Evolutionary conservation across 306 rosid genomes (phyloP), one percentile per base, ranked within the genome.

Genomic region (Sicyos edulis): DNA sequence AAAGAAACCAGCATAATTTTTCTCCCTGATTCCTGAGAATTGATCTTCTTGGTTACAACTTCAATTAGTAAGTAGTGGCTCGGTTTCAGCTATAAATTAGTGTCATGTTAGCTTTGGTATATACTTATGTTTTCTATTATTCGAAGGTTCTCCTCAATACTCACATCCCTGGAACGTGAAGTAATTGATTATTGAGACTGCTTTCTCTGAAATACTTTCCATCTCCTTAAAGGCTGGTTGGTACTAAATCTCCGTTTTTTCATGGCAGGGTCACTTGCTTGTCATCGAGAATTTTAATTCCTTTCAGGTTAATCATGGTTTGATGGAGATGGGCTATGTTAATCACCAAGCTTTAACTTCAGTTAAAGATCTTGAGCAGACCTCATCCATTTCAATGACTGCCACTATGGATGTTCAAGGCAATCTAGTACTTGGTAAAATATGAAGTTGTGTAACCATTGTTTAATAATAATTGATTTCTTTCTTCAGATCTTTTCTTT

Each of bases 291-390:
- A 90, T 75, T 84, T 84, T 72, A 78, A 80, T 59, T 79, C 75
- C 79, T 83, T 90, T 80, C 79, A 74, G 49, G 71, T 90, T 79
- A 90, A 88, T 81, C 98, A 90, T 83, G 98, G 92, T 73, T 75
- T 88, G 76, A 92, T 92, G 98, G 98, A 92, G 82, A 88, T 70
- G 15, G 90, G 92, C 50, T 92, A 92, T 81, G 83, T 88, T 73
- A 80, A 82, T 75, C 92, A 92, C 78, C 75, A 83, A 74, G 64
- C 70, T 66, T 65, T 44, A 17, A 65, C 79, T 50, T 37, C 78
- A 75, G 73, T 67, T 1, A 53, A 58, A 73, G 80, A 88, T 64
- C 73, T 80, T 64, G 88, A 34, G 72, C 78, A 80, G 52, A 50
- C 78, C 68, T 82, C 87, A 65, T 92, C 98, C 61, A 78, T 92